Base-by-base conservation (phyloP, 2,329 filamentous ascomycete genomes). In the Didymella sp. region DNA sequence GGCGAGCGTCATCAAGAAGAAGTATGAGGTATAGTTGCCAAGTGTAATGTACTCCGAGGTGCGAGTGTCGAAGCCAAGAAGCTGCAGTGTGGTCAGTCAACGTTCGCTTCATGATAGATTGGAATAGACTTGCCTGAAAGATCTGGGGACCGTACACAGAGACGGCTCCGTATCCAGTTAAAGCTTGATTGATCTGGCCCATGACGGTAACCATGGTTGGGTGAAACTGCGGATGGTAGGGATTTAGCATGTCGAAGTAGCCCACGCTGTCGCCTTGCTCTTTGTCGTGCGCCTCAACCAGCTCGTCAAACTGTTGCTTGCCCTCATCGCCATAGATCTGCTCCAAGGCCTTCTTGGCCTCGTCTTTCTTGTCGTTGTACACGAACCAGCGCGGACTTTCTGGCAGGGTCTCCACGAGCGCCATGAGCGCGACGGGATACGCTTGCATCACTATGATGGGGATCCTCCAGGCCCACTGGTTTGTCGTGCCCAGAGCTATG, bases 91-190 rank as follows among this genome's bases (percentile, higher is more conserved):
- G 13, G 31, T 57, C 21, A 57, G n/a, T 15, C 24, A 28, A 25
- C 13, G 19, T 37, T 8, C 17, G n/a, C 33, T 37, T 2, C 9
- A 6, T 6, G 24, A 12, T 24, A 9, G 24, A 12, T 24, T 13
- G 22, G 31, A 28, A 15, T 13, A 42, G n/a, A 5, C 67, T 62
- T 60, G 73, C 72, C 51, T 85, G 80, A 68, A 87, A 87, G 50
- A 87, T 87, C 61, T 87, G 85, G 2, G 85, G 84, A 0, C 85
- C 85, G 56, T 87, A 87, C 2, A 87, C 85, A 17, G 81, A 84
- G 2, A 88, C 83, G 0, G 85, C 85, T 2, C 84, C 84, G 51
- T 85, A 86, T 4, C 83, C 82, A 0, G 83, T 85, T 46, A 85
- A 71, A 0, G 82, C 83, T 69, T 87, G 85, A 62, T 87, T 87